phyloP scores from a whole-genome alignment of 2,329 filamentous ascomycete species.

The Diaporthe sp. region DNA sequence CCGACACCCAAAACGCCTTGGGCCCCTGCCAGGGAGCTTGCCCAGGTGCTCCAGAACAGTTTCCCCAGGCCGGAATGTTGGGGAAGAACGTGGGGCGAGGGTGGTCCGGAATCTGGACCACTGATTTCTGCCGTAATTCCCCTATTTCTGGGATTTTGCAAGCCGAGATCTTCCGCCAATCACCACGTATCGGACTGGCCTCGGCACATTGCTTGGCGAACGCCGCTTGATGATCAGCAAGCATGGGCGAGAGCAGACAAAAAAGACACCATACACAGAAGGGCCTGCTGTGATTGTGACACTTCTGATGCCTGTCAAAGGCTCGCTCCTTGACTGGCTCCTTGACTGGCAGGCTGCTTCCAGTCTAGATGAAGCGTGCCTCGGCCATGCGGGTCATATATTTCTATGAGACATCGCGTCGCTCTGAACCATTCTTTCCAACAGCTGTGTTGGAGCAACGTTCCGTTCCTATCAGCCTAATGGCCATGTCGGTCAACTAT shows the following conservation, averaged over 20 bases:
- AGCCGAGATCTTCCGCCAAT: conserved; percentile 37
- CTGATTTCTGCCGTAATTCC: conserved; percentile 31
- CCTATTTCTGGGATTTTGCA: conserved; percentile 35
- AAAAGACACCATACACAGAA: background rate
- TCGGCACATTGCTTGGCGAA: conserved; percentile 30
- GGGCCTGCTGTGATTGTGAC: conserved; percentile 1
- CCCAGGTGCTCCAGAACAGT: conserved; percentile 20
- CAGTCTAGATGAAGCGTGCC: background rate
- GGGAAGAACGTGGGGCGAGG: conserved; percentile 34
- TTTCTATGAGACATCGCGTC: conserved; percentile 21
- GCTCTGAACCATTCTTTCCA: background rate
- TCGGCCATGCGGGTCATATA: conserved; percentile 22
- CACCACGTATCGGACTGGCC: conserved; percentile 3
- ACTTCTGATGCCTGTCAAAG: background rate
- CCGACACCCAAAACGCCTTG: conserved; percentile 7
- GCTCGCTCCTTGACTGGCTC: background rate
- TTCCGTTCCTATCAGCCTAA: conserved; percentile 10
- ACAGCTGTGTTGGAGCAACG: background rate
- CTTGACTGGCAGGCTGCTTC: background rate
- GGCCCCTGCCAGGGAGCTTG: background rate
- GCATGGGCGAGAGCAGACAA: background rate
- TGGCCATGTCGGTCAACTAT: background rate
- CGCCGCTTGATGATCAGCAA: conserved; percentile 15
- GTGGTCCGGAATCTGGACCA: conserved; percentile 30
- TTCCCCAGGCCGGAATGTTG: conserved; percentile 30